Percentiles rank a stretch among this genome's conserved stretches.
These are phyloP conservation scores for Nadsonia fulvescens DNA, from an alignment of 805 yeast species.

Conservation along the genomic window DNA sequence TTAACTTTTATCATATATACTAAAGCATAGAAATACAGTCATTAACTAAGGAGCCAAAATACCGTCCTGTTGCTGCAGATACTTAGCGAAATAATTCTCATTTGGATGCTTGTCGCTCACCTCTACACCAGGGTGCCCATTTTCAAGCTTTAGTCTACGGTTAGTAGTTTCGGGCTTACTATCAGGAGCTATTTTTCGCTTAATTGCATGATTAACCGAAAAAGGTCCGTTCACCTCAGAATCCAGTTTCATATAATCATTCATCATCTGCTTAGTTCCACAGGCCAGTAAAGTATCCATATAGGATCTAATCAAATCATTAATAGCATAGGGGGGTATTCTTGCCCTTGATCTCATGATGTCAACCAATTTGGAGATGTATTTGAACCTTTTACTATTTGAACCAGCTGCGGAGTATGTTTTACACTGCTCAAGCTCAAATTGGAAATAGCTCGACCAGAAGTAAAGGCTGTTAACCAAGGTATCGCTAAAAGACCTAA, in stretches of 20 bases:
- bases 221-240: constrained; percentile 13
- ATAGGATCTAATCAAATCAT: constrained; percentile 15
- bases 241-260: constrained; percentile 10
- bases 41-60: no score
- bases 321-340: constrained; percentile 12
- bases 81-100: no score
- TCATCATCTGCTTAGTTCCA: constrained; percentile 4
- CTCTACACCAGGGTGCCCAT: constrained; percentile 5
- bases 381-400: constrained; percentile 5
- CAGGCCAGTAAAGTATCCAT: constrained; percentile 12
- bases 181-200: constrained; percentile 9
- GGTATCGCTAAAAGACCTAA: constrained; percentile 8
- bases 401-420: constrained; percentile 1
- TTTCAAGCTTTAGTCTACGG: constrained; percentile 2
- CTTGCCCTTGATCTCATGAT: constrained; percentile 7
- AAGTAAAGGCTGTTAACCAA: constrained; percentile 14
- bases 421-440: constrained; percentile 12
- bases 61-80: no score
- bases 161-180: constrained; percentile 3
- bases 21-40: no score
- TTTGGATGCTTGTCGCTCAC: no score
- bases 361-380: constrained; percentile 10
- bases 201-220: constrained; percentile 6
- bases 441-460: constrained; percentile 17
- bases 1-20: no score